These are phyloP conservation scores for Blastobotrys serpentis DNA, from an alignment of 1,139 yeast genomes.

Conservation along the genomic window DNA sequence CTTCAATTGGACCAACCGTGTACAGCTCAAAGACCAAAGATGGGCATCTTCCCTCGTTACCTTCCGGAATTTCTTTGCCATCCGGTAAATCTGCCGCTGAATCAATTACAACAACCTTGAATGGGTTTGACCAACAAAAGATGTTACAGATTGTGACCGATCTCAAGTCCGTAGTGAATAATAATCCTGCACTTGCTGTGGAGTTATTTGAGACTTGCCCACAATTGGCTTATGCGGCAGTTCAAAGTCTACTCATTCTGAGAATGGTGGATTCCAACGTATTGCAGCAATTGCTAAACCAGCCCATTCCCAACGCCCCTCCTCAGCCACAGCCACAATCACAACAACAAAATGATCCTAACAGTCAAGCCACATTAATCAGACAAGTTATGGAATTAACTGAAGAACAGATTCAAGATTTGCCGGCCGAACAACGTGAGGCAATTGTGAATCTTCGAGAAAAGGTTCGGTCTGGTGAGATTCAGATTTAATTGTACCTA, in stretches of 20 bases:
- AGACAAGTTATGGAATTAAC: conserved; percentile 53
- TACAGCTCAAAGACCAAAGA: conserved; percentile 8
- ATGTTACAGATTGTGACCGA: conserved; percentile 56
- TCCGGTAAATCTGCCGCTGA: conserved; percentile 54
- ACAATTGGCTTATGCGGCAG: conserved; percentile 78
- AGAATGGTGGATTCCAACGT: conserved; percentile 52
- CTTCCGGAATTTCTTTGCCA: conserved; percentile 43
- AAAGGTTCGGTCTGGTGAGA: conserved; percentile 34
- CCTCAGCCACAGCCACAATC: conserved; percentile 10
- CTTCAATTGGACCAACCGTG: conserved; percentile 16
- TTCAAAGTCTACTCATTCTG: conserved; percentile 64
- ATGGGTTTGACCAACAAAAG: conserved; percentile 53
- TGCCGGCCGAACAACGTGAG: conserved; percentile 58
- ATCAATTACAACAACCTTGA: conserved; percentile 55
- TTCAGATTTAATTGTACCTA: conserved; percentile 20
- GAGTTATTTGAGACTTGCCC: conserved; percentile 69
- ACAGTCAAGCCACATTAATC: conserved; percentile 44
- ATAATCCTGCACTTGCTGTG: conserved; percentile 60
- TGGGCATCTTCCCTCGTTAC: conserved; percentile 31
- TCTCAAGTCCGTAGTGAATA: conserved; percentile 61
- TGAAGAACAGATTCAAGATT: conserved; percentile 59
- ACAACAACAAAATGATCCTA: conserved; percentile 20
- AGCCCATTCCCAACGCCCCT: too few species aligned
- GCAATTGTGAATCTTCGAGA: conserved; percentile 32
- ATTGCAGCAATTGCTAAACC: conserved; percentile 41